Percentiles rank a stretch among this genome's conserved stretches.
These are phyloP conservation scores for Alternaria ventricosa DNA, from an alignment of 2,329 filamentous ascomycete genomes.

Conservation along the genomic window DNA sequence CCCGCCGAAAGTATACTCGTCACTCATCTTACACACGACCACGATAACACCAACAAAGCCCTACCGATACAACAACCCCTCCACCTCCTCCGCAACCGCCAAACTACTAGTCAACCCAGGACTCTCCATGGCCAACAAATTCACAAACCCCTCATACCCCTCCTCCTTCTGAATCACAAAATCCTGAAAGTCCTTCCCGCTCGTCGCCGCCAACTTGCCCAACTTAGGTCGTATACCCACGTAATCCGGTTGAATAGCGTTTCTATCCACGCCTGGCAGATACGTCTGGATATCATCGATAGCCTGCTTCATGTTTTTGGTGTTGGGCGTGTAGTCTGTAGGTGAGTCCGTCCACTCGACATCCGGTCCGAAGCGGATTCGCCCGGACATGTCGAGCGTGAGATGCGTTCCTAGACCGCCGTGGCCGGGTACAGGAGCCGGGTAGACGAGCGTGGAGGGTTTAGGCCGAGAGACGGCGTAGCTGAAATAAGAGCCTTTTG, in stretches of 20 bases:
- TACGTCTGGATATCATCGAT: slow-evolving; percentile 78
- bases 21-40: too few species aligned
- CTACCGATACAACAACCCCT: slow-evolving; percentile 59
- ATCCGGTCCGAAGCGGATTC: slow-evolving; percentile 91
- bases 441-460: slow-evolving; percentile 81
- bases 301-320: slow-evolving; percentile 68
- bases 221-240: slow-evolving; percentile 92
- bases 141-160: slow-evolving; percentile 82
- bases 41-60: too few species aligned
- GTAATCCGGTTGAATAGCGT: slow-evolving; percentile 78
- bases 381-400: slow-evolving; percentile 84
- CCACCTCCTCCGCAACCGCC: slow-evolving; percentile 83
- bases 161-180: slow-evolving; percentile 82
- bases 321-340: slow-evolving; percentile 71
- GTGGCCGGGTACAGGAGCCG: slow-evolving; percentile 79
- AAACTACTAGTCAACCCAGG: slow-evolving; percentile 86
- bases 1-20: too few species aligned
- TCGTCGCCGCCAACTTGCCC: slow-evolving; percentile 65
- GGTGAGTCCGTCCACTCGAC: slow-evolving; percentile 87
- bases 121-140: slow-evolving; percentile 91
- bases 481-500: slow-evolving; percentile 95
- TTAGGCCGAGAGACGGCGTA: slow-evolving; percentile 72
- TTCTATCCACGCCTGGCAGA: slow-evolving; percentile 73
- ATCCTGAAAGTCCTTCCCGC: slow-evolving; percentile 75
- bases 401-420: slow-evolving; percentile 91